Conservation (phyloP, 2,329 filamentous ascomycete genomes). For the Penicillium sp. region DNA sequence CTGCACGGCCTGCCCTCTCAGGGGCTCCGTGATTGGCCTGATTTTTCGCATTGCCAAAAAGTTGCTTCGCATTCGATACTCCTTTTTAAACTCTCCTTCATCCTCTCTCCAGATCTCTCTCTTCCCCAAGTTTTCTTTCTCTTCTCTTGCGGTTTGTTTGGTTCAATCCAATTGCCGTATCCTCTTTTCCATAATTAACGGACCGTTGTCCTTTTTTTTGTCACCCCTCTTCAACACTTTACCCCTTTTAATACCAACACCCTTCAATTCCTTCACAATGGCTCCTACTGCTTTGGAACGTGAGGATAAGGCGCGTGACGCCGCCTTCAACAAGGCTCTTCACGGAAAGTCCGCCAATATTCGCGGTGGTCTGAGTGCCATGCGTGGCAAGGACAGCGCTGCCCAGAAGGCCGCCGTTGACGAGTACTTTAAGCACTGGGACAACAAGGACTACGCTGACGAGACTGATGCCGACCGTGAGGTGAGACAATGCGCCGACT, state of each 20-base stretch:
- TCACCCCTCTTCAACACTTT: background rate
- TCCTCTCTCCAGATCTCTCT: background rate
- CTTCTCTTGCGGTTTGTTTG: constrained; percentile 7
- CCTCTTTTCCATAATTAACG: constrained; percentile 9
- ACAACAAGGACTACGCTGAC: constrained; percentile 73
- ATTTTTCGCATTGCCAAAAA: constrained; percentile 21
- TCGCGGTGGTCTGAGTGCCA: constrained; percentile 73
- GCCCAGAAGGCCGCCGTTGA: constrained; percentile 81
- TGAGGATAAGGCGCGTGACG: constrained; percentile 83
- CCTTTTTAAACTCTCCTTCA: constrained; percentile 12
- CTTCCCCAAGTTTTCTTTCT: background rate
- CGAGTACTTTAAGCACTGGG: constrained; percentile 97
- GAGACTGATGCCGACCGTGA: constrained; percentile 84
- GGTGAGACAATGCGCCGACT: constrained; percentile 49
- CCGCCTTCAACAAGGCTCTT: constrained; percentile 84
- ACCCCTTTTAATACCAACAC: constrained; percentile 5
- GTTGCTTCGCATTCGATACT: constrained; percentile 19
- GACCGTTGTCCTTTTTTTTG: constrained; percentile 11
- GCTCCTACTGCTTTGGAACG: constrained; percentile 65
- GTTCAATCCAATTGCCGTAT: constrained; percentile 8
- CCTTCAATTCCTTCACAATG: constrained; percentile 44
- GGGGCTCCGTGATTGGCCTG: constrained; percentile 21
- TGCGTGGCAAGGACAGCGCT: constrained; percentile 77
- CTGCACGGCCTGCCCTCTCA: constrained; percentile 2
- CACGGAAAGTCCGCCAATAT: constrained; percentile 73